Evolutionary conservation across 768 basidiomycete genomes (phyloP).

Genomic region (Boletus rubropictus): DNA sequence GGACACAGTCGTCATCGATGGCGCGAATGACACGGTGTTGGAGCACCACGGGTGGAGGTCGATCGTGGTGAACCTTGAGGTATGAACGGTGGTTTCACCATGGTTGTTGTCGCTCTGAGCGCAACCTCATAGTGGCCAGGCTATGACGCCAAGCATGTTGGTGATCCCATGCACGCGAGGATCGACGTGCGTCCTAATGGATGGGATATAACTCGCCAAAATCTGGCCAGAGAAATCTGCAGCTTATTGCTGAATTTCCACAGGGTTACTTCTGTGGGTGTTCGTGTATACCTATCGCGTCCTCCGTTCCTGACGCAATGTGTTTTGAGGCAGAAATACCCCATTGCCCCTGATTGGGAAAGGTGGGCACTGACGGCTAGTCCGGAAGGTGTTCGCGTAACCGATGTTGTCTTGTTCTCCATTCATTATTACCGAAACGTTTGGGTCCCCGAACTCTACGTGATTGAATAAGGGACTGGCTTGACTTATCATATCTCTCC

Average conservation of each 20-base stretch:
- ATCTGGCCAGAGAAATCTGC: conserved; percentile 15
- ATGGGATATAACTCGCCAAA: conserved; percentile 17
- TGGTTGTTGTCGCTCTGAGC: not conserved
- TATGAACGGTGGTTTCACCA: not conserved
- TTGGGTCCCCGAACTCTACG: conserved; percentile 28
- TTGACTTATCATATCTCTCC: not conserved
- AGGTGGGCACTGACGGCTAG: conserved; percentile 18
- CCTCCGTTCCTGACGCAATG: not conserved
- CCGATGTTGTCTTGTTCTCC: conserved; percentile 19
- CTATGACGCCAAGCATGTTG: not conserved
- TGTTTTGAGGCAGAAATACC: conserved; percentile 1
- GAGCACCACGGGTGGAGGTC: conserved; percentile 18
- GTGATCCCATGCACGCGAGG: conserved; percentile 11
- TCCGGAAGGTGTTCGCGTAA: conserved; percentile 11
- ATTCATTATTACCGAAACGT: conserved; percentile 25
- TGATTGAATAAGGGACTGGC: conserved; percentile 16
- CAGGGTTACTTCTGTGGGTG: conserved; percentile 5
- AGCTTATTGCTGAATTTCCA: conserved; percentile 9
- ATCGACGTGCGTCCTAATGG: conserved; percentile 8
- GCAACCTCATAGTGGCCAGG: conserved; percentile 21
- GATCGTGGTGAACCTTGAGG: conserved; percentile 20
- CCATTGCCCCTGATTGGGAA: conserved; percentile 9
- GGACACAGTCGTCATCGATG: conserved; percentile 11
- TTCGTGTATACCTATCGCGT: not conserved
- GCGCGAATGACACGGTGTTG: conserved; percentile 14